Percentiles rank a stretch among this genome's conserved stretches.
phyloP scores from a whole-genome alignment of 176 grass and related monocot species.

The Tillandsia leiboldiana region DNA sequence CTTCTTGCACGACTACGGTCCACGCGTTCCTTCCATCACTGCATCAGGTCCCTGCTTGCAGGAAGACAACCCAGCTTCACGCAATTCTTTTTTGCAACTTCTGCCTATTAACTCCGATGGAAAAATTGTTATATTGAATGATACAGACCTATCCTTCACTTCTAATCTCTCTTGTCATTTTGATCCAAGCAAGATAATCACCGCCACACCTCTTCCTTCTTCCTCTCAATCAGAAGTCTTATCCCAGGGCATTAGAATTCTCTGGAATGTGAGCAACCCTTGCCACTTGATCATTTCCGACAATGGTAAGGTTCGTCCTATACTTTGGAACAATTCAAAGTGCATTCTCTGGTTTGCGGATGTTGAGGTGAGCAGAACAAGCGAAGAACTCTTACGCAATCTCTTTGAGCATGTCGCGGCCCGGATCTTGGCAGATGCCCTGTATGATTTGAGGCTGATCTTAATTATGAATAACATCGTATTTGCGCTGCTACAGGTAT shows the following conservation, averaged over 20 bases:
- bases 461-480: conserved; percentile 77
- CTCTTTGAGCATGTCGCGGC: conserved; percentile 58
- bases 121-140: conserved; percentile 61
- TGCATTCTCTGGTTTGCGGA: conserved; percentile 65
- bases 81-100: conserved; percentile 9
- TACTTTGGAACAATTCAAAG: conserved; percentile 46
- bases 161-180: conserved; percentile 46
- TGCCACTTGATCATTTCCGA: conserved; percentile 34
- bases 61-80: conserved; percentile 27
- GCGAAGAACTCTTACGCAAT: conserved; percentile 35
- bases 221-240: conserved; percentile 24
- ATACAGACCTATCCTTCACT: conserved; percentile 46
- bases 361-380: conserved; percentile 34
- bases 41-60: conserved; percentile 41
- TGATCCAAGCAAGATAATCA: conserved; percentile 60
- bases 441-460: conserved; percentile 45
- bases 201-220: conserved; percentile 29
- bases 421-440: conserved; percentile 44
- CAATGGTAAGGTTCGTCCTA: conserved; percentile 20
- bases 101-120: conserved; percentile 23
- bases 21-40: conserved; percentile 12
- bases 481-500: conserved; percentile 62
- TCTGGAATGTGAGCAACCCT: conserved; percentile 39
- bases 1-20: conserved; percentile 43
- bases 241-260: conserved; percentile 40